phyloP scores from a whole-genome alignment of 2,329 filamentous ascomycete species.

The Penicillium sp. region DNA sequence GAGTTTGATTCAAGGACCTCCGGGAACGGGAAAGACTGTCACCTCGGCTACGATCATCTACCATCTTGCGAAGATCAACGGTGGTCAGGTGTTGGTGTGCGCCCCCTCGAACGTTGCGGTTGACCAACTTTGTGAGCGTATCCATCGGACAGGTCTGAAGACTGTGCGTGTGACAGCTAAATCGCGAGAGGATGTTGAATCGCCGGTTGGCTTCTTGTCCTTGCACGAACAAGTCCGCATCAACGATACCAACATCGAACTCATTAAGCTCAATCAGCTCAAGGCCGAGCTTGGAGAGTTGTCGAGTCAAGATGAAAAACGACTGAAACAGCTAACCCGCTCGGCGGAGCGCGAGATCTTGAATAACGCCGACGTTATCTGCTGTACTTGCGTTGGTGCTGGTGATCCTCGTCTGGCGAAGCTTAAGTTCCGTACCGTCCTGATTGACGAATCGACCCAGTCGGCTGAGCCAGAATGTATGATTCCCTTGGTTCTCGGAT shows the following conservation, averaged over 20 bases:
- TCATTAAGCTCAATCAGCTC: conserved; percentile 83
- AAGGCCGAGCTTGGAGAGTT: conserved; percentile 87
- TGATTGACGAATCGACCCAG: conserved; percentile 97
- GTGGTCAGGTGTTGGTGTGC: conserved; percentile 88
- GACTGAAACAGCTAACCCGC: conserved; percentile 90
- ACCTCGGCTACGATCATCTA: conserved; percentile 98
- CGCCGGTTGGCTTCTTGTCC: conserved; percentile 86
- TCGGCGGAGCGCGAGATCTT: conserved; percentile 91
- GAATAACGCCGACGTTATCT: conserved; percentile 91
- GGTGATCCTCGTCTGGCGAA: conserved; percentile 91
- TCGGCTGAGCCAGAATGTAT: conserved; percentile 97
- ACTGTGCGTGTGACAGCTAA: conserved; percentile 95
- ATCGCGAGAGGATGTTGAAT: conserved; percentile 95
- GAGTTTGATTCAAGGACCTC: conserved; percentile 91
- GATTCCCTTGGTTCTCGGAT: conserved; percentile 92
- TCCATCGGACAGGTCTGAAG: conserved; percentile 88
- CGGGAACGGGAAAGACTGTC: conserved; percentile 95
- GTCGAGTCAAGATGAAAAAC: conserved; percentile 94
- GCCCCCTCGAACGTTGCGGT: conserved; percentile 97
- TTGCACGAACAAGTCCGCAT: conserved; percentile 94
- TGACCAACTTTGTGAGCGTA: conserved; percentile 93
- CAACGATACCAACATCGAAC: conserved; percentile 90
- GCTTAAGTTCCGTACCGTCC: conserved; percentile 94
- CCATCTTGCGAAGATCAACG: conserved; percentile 89
- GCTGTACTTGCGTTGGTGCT: conserved; percentile 95